Conservation (phyloP, 148 eudicot species). For the Vaccinium corymbosum region DNA sequence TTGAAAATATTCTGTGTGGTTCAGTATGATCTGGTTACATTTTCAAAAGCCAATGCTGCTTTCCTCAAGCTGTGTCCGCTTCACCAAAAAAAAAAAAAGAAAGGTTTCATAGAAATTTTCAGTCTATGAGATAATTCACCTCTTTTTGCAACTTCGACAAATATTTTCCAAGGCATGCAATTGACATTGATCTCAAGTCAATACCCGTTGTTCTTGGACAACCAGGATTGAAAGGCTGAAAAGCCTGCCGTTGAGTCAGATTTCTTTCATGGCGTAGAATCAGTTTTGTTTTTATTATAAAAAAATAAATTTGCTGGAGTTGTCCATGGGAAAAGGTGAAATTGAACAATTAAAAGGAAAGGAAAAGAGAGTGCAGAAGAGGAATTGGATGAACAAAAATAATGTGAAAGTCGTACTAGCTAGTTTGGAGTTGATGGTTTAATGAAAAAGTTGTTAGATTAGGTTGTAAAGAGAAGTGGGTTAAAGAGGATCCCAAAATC, state of each 20-base stretch:
- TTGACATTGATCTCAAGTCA: not conserved
- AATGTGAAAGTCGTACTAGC: not conserved
- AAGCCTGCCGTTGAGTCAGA: not conserved
- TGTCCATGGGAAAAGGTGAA: not conserved
- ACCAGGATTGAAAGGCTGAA: not conserved
- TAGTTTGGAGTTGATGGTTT: not conserved
- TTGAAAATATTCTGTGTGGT: not conserved
- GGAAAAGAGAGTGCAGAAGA: not conserved
- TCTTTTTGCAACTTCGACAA: not conserved
- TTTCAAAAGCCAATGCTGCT: not conserved
- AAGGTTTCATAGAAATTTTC: not conserved
- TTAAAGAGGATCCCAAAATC: slow-evolving; percentile 2
- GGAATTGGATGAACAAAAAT: not conserved
- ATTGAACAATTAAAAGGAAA: not conserved
- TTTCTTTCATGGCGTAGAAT: not conserved
- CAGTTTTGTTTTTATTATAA: not conserved
- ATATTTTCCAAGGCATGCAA: not conserved
- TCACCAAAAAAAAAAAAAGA: not conserved
- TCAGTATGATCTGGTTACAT: not conserved
- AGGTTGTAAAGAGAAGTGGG: not conserved
- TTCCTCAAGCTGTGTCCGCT: not conserved
- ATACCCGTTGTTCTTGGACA: not conserved
- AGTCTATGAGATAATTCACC: not conserved
- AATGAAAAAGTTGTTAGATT: not conserved
- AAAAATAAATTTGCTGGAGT: not conserved